Evolutionary conservation across 2,329 filamentous ascomycete genomes (phyloP), one percentile per base, ranked within the genome.

Genomic region (Leptographium lundbergii): DNA sequence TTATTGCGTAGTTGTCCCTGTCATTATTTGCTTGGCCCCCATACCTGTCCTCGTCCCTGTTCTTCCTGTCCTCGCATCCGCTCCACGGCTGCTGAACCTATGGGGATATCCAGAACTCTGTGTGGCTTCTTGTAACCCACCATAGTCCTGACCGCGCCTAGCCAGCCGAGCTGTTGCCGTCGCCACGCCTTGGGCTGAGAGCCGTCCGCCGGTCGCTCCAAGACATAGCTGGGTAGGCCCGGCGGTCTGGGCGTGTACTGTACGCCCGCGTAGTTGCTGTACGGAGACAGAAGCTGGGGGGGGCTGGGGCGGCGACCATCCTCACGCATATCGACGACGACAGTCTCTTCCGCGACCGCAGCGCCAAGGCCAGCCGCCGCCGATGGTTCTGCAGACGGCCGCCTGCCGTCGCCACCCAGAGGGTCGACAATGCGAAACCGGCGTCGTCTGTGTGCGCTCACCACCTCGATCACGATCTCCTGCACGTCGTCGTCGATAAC

Each of bases 161-260:
- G 56, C 77, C 77, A 80, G 1, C 77, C 77, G 10, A 79, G 64
- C 66, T 73, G 67, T 57, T 71, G 67, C 57, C 70, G 73, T 55
- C 68, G 69, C 76, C 76, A 79, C 9, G 69, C 71, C 63, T 64
- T 71, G 0, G 65, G 68, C 55, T 64, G 65, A 0, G 65, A 59
- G 5, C 71, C 68, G 54, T 69, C 68, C 0, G 59, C 59, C 1
- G 65, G 60, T 39, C 63, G 63, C 64, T 71, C 67, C 32, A 73
- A 64, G 9, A 74, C 67, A 48, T 50, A 57, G 14, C 6, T 9
- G 4, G 45, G 42, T 13, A 4, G n/a, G 7, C 19, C n/a, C 45
- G 53, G 32, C 51, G 54, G 25, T 57, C 52, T 5, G 56, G 59
- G 32, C 27, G 25, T 73, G 75, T 3, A 27, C 14, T 2, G 25